Conservation (phyloP, 257 asterid genomes). For the Striga asiatica region DNA sequence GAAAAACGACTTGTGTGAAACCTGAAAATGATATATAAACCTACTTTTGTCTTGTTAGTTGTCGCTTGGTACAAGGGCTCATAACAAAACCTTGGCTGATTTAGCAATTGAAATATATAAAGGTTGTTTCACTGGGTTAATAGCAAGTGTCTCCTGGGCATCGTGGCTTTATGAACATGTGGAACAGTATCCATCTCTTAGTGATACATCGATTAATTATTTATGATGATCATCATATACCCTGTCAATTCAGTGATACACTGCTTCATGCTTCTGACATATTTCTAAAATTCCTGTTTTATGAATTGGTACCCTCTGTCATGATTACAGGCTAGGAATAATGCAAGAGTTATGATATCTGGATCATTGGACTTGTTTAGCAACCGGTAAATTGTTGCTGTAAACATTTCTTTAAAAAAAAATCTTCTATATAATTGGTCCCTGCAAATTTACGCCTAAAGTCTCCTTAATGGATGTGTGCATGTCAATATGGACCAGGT, state of each 20-base stretch:
- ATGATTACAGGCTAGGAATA: conserved; percentile 40
- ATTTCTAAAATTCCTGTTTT: background rate
- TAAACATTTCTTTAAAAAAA: background rate
- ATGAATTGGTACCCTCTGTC: too few species aligned
- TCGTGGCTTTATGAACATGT: background rate
- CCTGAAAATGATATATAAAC: too few species aligned
- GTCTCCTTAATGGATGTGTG: background rate
- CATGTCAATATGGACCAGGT: conserved; percentile 19
- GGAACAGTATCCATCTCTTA: background rate
- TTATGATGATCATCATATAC: background rate
- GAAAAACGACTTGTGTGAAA: too few species aligned
- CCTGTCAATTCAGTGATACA: background rate
- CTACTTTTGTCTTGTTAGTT: too few species aligned
- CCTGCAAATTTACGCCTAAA: background rate
- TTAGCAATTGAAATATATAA: too few species aligned
- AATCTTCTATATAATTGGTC: too few species aligned
- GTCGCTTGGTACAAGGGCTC: too few species aligned
- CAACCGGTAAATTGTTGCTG: conserved; percentile 27
- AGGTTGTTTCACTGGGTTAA: too few species aligned
- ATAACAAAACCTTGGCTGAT: too few species aligned
- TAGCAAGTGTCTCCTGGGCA: too few species aligned
- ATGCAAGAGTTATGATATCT: conserved; percentile 34
- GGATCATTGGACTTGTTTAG: conserved; percentile 38
- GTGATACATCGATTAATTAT: background rate
- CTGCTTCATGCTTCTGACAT: background rate